phyloP scores from a whole-genome alignment of 306 rosid species.

The Quercus suber region DNA sequence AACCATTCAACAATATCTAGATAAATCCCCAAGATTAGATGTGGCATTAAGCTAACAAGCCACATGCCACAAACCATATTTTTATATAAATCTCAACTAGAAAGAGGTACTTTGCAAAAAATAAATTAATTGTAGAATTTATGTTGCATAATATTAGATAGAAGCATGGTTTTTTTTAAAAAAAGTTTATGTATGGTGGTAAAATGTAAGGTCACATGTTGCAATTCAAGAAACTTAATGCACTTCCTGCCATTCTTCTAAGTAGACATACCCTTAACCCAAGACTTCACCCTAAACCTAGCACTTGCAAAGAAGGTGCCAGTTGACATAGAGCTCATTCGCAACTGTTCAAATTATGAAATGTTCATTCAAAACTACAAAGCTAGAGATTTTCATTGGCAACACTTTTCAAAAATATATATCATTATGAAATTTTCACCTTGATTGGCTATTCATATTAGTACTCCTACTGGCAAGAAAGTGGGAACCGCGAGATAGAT shows the following conservation, averaged over 20 bases:
- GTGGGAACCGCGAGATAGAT: slow-evolving; percentile 44
- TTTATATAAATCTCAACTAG: no score
- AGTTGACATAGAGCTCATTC: no score
- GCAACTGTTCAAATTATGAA: no score
- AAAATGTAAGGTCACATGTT: neutral
- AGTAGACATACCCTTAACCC: neutral
- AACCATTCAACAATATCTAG: no score
- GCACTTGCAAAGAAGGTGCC: no score
- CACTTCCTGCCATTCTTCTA: neutral
- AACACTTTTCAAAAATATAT: no score
- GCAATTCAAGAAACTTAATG: slow-evolving; percentile 12
- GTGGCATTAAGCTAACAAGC: neutral
- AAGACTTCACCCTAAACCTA: no score
- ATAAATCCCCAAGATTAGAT: neutral
- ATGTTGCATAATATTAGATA: neutral
- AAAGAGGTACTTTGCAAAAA: neutral
- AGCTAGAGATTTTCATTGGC: no score
- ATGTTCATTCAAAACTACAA: no score
- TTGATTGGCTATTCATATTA: slow-evolving; percentile 89
- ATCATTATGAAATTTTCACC: slow-evolving; percentile 31
- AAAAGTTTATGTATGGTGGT: neutral
- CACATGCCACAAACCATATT: no score
- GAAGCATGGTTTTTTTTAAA: neutral
- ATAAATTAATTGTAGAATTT: neutral
- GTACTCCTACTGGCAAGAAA: slow-evolving; percentile 72